Evolutionary conservation across 2,329 filamentous ascomycete species (phyloP), one percentile per base, ranked within the genome.

Genomic region (Passalora sequoiae): DNA sequence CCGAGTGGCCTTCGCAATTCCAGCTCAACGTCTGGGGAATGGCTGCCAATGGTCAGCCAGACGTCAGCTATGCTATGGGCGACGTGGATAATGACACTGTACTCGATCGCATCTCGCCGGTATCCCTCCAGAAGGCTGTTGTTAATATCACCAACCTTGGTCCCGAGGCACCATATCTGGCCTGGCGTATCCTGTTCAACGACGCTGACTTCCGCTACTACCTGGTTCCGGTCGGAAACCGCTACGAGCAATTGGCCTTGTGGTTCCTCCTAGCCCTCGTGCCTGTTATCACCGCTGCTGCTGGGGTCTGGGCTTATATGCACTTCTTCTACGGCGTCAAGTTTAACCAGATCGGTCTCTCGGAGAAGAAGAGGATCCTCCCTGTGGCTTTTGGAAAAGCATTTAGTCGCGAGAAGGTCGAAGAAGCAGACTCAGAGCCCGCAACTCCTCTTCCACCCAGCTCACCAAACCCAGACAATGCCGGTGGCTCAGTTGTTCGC

Each of bases 11-110:
- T 4, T 73, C 75, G 2, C 65, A 73, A 36, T 73, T 78, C 43
- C 79, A 83, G 55, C 64, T 83, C 46, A 84, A 83, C 51, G 70
- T 81, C 4, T 84, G 81, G 80, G 81, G 80, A 39, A 78, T 83
- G 59, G 80, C 83, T 54, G 72, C 74, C 0, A 73, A 82, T 60
- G 78, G 78, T 15, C 65, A 75, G 52, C 79, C 80, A 0, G 80
- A 84, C 59, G 70, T 78, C 47, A 73, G 73, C 6, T 72, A 69
- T 43, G 72, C 80, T 2, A 76, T 73, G 48, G 81, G 81, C 16
- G 80, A 84, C 57, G 71, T 80, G 10, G 76, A 83, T 54, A 67
- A 68, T 19, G 79, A 83, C 57, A 69, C 69, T 2, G 68, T 83
- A 4, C 64, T 83, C 15, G 80, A 84, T 58, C 76, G 78, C 28